Evolutionary conservation across 495 filamentous ascomycete species (phyloP).

Genomic region (Xylaria castorea): DNA sequence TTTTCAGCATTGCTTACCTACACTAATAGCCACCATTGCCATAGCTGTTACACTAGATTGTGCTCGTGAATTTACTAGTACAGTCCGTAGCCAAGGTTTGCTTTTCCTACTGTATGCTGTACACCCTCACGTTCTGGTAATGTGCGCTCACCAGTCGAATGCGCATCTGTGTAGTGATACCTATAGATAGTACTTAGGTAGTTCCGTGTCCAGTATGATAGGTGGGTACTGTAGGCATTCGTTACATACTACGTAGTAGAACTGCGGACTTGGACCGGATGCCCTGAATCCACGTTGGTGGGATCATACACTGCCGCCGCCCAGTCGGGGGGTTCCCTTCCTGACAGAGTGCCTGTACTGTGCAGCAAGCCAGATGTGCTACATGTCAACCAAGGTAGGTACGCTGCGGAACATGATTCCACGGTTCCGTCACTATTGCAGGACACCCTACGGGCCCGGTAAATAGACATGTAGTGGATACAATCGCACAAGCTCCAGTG

Average conservation of each 20-base stretch:
- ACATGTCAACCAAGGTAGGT: background rate
- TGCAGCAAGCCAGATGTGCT: slow-evolving; percentile 4
- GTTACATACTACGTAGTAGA: too few relatives aligned
- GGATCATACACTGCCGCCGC: slow-evolving; percentile 25
- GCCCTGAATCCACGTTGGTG: slow-evolving; percentile 25
- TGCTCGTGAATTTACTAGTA: background rate
- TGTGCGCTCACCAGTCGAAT: background rate
- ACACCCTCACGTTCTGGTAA: background rate
- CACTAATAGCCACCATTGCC: slow-evolving; percentile 7
- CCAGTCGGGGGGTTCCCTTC: slow-evolving; percentile 25
- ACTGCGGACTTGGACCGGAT: background rate
- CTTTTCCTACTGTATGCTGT: background rate
- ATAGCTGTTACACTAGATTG: background rate
- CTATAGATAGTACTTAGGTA: background rate
- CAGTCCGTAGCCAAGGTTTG: background rate
- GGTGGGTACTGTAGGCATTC: background rate
- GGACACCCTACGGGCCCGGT: slow-evolving; percentile 8
- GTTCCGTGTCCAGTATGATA: background rate
- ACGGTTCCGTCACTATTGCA: slow-evolving; percentile 20
- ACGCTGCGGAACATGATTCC: slow-evolving; percentile 5
- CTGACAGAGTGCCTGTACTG: background rate
- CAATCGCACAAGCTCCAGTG: background rate
- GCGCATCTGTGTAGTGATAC: background rate
- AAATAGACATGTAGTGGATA: slow-evolving; percentile 1
- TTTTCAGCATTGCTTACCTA: slow-evolving; percentile 7